A percentile compares a stretch with the other conserved stretches of the same genome.
phyloP scores from a whole-genome alignment of 768 basidiomycete species.

The Sutorius australiensis region DNA sequence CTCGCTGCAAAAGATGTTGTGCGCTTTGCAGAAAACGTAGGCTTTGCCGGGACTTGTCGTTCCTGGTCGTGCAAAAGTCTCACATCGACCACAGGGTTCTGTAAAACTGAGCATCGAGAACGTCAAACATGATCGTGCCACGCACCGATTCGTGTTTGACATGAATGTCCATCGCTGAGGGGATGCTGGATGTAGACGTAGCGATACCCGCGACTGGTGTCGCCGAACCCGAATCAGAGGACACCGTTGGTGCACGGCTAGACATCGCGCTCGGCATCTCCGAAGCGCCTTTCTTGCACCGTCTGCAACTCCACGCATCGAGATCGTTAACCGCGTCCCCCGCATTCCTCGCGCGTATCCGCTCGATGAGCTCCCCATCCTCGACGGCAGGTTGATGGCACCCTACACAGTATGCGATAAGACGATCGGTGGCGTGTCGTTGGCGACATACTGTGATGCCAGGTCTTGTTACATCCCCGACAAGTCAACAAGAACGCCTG shows the following conservation, averaged over 20 bases:
- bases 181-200: background rate
- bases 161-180: background rate
- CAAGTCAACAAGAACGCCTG: slow-evolving; percentile 34
- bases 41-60: background rate
- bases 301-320: slow-evolving; percentile 27
- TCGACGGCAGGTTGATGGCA: slow-evolving; percentile 32
- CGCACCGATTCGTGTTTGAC: slow-evolving; percentile 11
- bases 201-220: background rate
- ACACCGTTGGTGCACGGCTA: slow-evolving; percentile 7
- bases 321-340: slow-evolving; percentile 24
- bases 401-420: slow-evolving; percentile 13
- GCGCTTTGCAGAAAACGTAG: background rate
- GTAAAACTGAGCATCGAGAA: slow-evolving; percentile 1
- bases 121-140: background rate
- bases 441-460: slow-evolving; percentile 32
- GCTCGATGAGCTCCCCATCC: slow-evolving; percentile 23
- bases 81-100: background rate
- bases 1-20: background rate
- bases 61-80: background rate
- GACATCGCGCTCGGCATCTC: background rate
- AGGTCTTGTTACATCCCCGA: slow-evolving; percentile 29
- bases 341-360: slow-evolving; percentile 24
- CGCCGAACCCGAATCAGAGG: background rate
- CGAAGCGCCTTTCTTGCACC: slow-evolving; percentile 26
- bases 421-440: background rate